These are phyloP conservation scores for Phaseolus coccineus DNA, from an alignment of 331 rosid genomes.

Conservation along the genomic window DNA sequence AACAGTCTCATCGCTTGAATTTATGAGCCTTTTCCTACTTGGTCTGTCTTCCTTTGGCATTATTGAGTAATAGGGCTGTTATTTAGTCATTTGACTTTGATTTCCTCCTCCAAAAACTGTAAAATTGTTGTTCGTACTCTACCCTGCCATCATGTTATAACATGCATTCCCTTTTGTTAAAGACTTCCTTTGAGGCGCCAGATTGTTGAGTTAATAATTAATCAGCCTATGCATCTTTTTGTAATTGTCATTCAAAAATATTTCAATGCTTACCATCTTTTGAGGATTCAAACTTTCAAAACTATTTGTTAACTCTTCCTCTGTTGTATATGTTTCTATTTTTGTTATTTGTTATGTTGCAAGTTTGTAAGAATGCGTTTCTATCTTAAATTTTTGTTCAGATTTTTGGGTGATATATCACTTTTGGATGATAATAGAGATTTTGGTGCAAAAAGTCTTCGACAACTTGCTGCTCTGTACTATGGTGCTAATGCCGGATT, in stretches of 20 bases:
- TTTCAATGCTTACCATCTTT: not conserved
- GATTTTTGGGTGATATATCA: slow-evolving; percentile 85
- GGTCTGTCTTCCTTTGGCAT: no score
- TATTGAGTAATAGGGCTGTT: no score
- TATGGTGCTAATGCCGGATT: slow-evolving; percentile 90
- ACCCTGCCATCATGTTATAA: no score
- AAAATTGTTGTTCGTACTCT: not conserved
- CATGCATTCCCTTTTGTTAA: no score
- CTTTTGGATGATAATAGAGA: slow-evolving; percentile 73
- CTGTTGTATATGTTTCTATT: slow-evolving; percentile 13
- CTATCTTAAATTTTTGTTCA: slow-evolving; percentile 40
- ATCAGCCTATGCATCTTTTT: not conserved
- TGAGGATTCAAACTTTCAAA: not conserved
- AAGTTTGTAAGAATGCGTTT: not conserved
- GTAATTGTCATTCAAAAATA: not conserved
- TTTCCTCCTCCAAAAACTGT: not conserved
- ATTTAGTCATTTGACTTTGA: no score
- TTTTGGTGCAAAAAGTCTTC: slow-evolving; percentile 82
- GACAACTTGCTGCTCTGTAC: slow-evolving; percentile 81
- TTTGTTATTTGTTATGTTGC: not conserved
- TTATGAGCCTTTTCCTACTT: no score
- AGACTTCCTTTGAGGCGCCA: not conserved
- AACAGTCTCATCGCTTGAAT: not conserved
- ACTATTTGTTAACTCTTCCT: slow-evolving; percentile 15
- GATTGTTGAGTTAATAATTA: not conserved